Base-by-base conservation (phyloP, 2,329 filamentous ascomycete genomes). In the Didymella segeticola region DNA sequence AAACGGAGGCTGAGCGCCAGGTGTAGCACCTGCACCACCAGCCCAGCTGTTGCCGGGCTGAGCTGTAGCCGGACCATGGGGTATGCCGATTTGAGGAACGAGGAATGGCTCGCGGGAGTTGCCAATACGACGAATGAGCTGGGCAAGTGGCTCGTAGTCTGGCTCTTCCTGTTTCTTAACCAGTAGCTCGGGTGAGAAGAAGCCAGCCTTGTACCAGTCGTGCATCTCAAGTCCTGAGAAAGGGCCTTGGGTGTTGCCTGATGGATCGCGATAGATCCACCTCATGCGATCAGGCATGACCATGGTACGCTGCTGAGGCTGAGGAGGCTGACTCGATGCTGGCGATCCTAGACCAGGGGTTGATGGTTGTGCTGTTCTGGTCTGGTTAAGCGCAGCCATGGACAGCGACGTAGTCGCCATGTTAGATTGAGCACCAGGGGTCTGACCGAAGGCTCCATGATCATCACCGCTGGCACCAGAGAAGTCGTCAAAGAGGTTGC, bases 231-330 rank as follows among this genome's bases (percentile, higher is more conserved):
- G 79, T 1, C 95, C 95, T 31, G 92, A 97, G 77, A 95, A 99
- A 0, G 95, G 95, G 0, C 95, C 95, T 71, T 99, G 95, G 5
- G 91, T 88, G 58, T 91, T 89, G 19, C 92, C 92, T 71, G 96
- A 91, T 5, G 95, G 95, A 71, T 99, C 95, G 46, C 96, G 87
- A 72, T 99, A 99, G 15, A 97, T 93, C 95, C 95, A 99, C 66
- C 93, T 85, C 92, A 99, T 99, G 12, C 96, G 85, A 74, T 99
- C 95, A 2, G 95, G 95, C 95, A 99, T 98, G 5, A 99, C 93
- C 93, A 99, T 98, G 37, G 89, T 93, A 14, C 91, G 88, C 60
- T 89, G 86, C 67, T 90, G 88, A 23, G 85, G 79, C 41, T 84
- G 78, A 23, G 87, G 86, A 42, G 91, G 83, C 60, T 92, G 88